phyloP scores from a whole-genome alignment of 202 grass and related monocot species.

The Panicum hallii region DNA sequence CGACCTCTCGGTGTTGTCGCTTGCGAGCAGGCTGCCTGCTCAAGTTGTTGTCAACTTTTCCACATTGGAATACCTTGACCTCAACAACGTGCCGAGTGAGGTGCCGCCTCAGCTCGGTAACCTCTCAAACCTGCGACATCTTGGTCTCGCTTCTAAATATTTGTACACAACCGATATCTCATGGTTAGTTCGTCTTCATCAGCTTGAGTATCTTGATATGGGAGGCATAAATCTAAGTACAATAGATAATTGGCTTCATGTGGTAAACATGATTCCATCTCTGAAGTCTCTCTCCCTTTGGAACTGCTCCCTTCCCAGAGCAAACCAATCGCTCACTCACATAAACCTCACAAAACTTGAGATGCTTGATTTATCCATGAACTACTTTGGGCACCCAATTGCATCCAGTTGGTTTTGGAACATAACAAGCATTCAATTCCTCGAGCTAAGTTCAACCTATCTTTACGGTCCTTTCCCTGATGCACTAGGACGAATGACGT shows the following conservation, averaged over 20 bases:
- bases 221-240: fast-evolving
- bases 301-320: neutral
- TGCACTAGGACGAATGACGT: neutral
- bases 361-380: neutral
- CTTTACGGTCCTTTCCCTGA: neutral
- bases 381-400: neutral
- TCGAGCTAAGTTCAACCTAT: neutral
- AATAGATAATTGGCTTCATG: neutral
- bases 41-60: too few relatives aligned
- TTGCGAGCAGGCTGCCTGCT: too few relatives aligned
- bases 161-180: neutral
- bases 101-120: conserved; percentile 49
- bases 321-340: neutral
- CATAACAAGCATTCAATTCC: neutral
- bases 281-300: neutral
- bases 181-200: conserved; percentile 34
- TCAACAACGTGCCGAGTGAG: fast-evolving
- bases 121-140: conserved; percentile 10
- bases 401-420: conserved; percentile 31
- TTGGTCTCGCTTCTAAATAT: neutral
- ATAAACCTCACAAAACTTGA: conserved; percentile 16
- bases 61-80: too few relatives aligned
- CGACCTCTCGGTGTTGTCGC: too few relatives aligned
- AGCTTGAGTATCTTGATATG: conserved; percentile 34
- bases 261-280: conserved; percentile 29